A percentile compares a stretch with the other conserved stretches of the same genome.
Evolutionary conservation across 2,329 filamentous ascomycete species (phyloP).

Genomic region (Periglandula ipomoeae): DNA sequence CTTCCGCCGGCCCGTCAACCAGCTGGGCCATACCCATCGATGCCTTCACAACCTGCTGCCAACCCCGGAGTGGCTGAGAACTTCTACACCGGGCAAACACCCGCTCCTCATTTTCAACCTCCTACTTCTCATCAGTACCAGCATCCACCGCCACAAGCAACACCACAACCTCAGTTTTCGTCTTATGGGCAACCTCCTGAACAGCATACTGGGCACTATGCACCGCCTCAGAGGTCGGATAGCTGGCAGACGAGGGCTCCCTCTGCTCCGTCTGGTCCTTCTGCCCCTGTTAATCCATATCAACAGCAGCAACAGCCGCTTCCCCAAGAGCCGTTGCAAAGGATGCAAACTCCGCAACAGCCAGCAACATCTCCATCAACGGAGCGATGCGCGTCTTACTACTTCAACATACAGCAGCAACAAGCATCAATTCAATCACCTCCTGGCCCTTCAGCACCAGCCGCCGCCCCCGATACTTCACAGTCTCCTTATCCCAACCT

Average conservation of each 20-base stretch:
- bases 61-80: conserved; percentile 56
- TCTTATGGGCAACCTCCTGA: conserved; percentile 33
- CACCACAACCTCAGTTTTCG: conserved; percentile 33
- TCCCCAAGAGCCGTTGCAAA: conserved; percentile 17
- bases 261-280: conserved; percentile 28
- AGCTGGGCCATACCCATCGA: conserved; percentile 60
- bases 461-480: conserved; percentile 30
- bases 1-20: conserved; percentile 42
- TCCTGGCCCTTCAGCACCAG: conserved; percentile 28
- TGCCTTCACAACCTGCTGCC: conserved; percentile 44
- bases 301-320: conserved; percentile 16
- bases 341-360: conserved; percentile 22
- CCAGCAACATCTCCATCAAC: conserved; percentile 20
- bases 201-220: conserved; percentile 32
- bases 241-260: conserved; percentile 39
- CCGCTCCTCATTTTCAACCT: conserved; percentile 24
- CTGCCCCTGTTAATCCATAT: conserved; percentile 24
- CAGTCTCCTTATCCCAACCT: conserved; percentile 46
- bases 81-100: conserved; percentile 68
- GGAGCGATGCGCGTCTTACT: conserved; percentile 50
- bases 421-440: conserved; percentile 16
- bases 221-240: conserved; percentile 36
- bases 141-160: conserved; percentile 18
- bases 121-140: conserved; percentile 13
- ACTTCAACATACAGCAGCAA: conserved; percentile 37